Evolutionary conservation across 345 rosid species (phyloP).

Genomic region (Arabidopsis suecica): DNA sequence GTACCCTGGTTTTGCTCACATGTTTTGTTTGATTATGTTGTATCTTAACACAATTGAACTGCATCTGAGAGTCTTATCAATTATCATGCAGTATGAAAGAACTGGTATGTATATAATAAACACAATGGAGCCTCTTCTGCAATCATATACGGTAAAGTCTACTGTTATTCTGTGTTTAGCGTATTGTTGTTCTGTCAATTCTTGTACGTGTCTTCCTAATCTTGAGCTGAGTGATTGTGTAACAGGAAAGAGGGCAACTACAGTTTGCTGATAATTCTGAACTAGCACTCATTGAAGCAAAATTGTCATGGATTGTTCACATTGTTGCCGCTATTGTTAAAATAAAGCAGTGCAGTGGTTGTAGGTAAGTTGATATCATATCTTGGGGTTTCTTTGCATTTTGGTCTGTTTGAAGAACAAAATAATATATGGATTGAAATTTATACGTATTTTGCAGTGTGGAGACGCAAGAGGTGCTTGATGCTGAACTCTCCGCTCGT

Average conservation of each 20-base stretch:
- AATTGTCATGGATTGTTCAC: conserved; percentile 97
- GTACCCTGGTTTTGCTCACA: conserved; percentile 14
- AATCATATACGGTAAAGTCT: conserved; percentile 77
- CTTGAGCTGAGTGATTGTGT: conserved; percentile 40
- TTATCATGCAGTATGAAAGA: conserved; percentile 80
- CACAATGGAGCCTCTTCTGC: conserved; percentile 92
- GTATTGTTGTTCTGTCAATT: conserved; percentile 13
- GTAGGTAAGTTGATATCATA: conserved; percentile 61
- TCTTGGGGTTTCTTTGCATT: conserved; percentile 27
- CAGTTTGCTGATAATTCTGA: conserved; percentile 72
- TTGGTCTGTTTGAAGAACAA: conserved; percentile 33
- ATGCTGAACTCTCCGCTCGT: conserved; percentile 99
- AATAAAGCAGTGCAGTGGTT: conserved; percentile 84
- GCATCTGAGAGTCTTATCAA: conserved; percentile 20
- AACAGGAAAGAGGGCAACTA: conserved; percentile 77
- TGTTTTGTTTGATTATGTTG: not conserved
- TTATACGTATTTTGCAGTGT: conserved; percentile 57
- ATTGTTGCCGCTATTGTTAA: conserved; percentile 92
- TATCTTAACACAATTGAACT: conserved; percentile 32
- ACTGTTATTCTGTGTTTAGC: conserved; percentile 26
- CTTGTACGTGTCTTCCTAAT: conserved; percentile 19
- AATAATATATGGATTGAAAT: conserved; percentile 18
- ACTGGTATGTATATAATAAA: conserved; percentile 84
- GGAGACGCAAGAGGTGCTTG: conserved; percentile 96
- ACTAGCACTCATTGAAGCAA: conserved; percentile 84